Base-by-base conservation (phyloP, 2,329 filamentous ascomycete genomes). In the Fusarium sp. region DNA sequence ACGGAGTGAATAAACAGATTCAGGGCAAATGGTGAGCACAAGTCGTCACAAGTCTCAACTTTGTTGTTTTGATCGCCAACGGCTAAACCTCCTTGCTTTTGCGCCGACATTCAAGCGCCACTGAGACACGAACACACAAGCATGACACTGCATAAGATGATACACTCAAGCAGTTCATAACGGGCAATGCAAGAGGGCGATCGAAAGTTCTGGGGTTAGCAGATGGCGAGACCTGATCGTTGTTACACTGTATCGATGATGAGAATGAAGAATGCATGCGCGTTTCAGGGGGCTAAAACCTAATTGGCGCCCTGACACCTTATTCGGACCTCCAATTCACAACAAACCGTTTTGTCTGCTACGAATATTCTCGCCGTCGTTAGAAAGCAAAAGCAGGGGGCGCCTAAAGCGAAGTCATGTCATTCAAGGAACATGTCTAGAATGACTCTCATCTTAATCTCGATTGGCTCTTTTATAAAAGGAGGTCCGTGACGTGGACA, bases 401-500 rank as follows among this genome's bases (percentile, higher is more conserved):
- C 44, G 37, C 26, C 48, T n/a, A 46, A 40, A 51, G 24, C 41
- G 28, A 58, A 33, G 3, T 43, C 33, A 60, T 14, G 19, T 24
- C 26, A 41, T 45, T 33, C 46, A 30, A 48, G 22, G 22, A 37
- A 32, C n/a, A 45, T 62, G 24, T 40, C 30, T 20, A 60, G 19
- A 35, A 73, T 73, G 71, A 72, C 66, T 71, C 71, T 72, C 46
- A 13, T 41, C 41, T 37, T 20, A 32, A 6, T n/a, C 17, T 54
- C 54, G 19, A 73, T 73, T 73, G 71, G 71, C 3, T 50, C 44
- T 62, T 56, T 47, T 44, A 35, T 26, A 28, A 69, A 66, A 69
- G 57, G 61, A 68, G 66, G 66, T 47, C 66, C 57, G 66, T 73
- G 71, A 73, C 71, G 71, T 73, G 71, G 70, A 65, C 47, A 45